Evolutionary conservation across 495 filamentous ascomycete species (phyloP).

Genomic region (Aspergillus leporis): DNA sequence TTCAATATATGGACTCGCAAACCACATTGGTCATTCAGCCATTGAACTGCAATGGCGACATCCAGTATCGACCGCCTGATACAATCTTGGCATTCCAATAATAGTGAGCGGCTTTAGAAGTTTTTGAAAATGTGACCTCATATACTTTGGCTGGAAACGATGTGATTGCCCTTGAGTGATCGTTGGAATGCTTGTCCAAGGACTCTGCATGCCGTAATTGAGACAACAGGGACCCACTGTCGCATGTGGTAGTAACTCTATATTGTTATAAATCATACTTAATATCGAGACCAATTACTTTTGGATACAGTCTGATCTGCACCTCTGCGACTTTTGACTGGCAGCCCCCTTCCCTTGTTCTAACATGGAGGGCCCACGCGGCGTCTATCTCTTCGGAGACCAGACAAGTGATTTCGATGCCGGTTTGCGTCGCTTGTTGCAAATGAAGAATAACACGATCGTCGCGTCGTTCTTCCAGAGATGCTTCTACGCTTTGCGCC

Average conservation of each 20-base stretch:
- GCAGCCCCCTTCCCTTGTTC: neutral
- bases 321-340: slow-evolving; percentile 4
- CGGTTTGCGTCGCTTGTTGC: slow-evolving; percentile 62
- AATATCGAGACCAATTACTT: slow-evolving; percentile 1
- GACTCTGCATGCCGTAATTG: slow-evolving; percentile 12
- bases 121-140: slow-evolving; percentile 18
- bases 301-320: neutral
- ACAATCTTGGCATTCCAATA: slow-evolving; percentile 1
- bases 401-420: slow-evolving; percentile 72
- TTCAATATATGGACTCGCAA: neutral
- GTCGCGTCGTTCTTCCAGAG: slow-evolving; percentile 66
- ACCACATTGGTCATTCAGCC: neutral
- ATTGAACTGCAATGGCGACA: neutral
- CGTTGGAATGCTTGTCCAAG: slow-evolving; percentile 12
- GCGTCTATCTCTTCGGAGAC: slow-evolving; percentile 69
- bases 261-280: slow-evolving; percentile 18
- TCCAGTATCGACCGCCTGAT: neutral
- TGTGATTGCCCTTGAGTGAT: slow-evolving; percentile 5
- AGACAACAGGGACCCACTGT: slow-evolving; percentile 14
- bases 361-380: slow-evolving; percentile 35
- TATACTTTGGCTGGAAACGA: neutral
- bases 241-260: neutral
- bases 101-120: neutral
- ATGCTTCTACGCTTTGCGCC: slow-evolving; percentile 59
- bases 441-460: slow-evolving; percentile 64